Evolutionary conservation across 192 early-diverging fungal genomes (phyloP), one percentile per base, ranked within the genome.

Genomic region (Thoreauomyces humboldtii): DNA sequence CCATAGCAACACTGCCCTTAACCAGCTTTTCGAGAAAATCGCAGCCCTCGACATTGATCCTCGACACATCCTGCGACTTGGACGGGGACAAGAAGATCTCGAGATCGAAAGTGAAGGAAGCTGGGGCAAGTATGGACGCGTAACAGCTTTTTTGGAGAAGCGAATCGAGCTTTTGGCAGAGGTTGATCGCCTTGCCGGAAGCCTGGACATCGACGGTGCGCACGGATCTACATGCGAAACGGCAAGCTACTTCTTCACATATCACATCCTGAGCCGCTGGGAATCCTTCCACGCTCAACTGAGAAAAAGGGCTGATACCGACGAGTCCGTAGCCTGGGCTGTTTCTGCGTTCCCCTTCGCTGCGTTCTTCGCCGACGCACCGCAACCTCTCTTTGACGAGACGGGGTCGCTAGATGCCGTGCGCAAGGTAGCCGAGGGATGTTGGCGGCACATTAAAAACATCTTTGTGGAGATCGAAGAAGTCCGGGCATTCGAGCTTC

Each of bases 1-100:
- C 2, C 93, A 96, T 67, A 95, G 92, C 41, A 98, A 98, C 73
- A 95, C 97, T 73, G 96, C 96, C n/a, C 79, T 99, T 36, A 98
- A 98, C 77, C 96, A 98, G 58, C 82, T 99, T 37, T 98, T 99
- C 67, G 94, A 92, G 71, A 98, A 98, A 66, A 96, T 99, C 55
- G 86, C 90, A 32, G 86, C 78, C 3, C 71, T 92, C 56, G 92
- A 97, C 70, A 95, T 99, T 27, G 93, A 96, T 71, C 85, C 91
- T 24, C 83, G 96, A 7, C 96, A 99, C 72, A 73, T 99, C 52
- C 76, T 99, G 29, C 88, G 96, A 19, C 79, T 99, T 36, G 96
- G 98, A 38, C 96, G 97, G 31, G 96, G 96, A 53, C 88, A 92
- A 55, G 95, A 92, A 46, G 93, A 93, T 27, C 62, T 97, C 37